Evolutionary conservation across 2,329 filamentous ascomycete genomes (phyloP).

Genomic region (Ophiostoma triangulosporum): DNA sequence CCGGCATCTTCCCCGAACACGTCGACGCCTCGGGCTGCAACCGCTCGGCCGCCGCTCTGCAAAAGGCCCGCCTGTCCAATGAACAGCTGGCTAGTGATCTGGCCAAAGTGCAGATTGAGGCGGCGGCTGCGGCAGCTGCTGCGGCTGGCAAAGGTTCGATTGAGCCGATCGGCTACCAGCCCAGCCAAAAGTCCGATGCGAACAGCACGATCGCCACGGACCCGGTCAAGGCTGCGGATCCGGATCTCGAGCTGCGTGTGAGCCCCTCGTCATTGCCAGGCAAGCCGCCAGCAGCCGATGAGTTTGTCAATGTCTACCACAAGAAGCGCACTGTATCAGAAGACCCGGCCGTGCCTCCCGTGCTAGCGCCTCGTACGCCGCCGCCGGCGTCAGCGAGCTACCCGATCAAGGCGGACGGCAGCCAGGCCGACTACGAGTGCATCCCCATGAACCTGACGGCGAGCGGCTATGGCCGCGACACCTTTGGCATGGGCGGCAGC

Average conservation of each 20-base stretch:
- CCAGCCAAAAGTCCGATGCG: not conserved
- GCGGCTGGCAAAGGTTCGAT: slow-evolving; percentile 13
- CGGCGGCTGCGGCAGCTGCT: no score
- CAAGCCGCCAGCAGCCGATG: not conserved
- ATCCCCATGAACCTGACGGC: slow-evolving; percentile 44
- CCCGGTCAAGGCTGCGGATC: not conserved
- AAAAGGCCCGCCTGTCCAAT: slow-evolving; percentile 9
- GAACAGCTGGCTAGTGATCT: slow-evolving; percentile 20
- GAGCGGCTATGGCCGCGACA: slow-evolving; percentile 29
- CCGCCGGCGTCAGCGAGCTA: not conserved
- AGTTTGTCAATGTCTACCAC: slow-evolving; percentile 7
- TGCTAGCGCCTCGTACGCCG: no score
- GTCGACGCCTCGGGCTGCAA: slow-evolving; percentile 74
- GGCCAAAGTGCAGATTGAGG: slow-evolving; percentile 23
- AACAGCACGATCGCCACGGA: not conserved
- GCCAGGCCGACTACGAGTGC: slow-evolving; percentile 33
- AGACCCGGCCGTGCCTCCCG: not conserved
- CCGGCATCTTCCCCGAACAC: slow-evolving; percentile 67
- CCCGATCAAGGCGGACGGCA: slow-evolving; percentile 24
- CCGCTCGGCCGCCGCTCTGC: slow-evolving; percentile 28
- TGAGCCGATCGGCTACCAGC: slow-evolving; percentile 20
- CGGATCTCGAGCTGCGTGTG: not conserved
- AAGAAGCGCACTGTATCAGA: no score
- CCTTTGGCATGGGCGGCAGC: slow-evolving; percentile 48
- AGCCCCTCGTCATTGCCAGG: not conserved